Percentiles rank a stretch among this genome's conserved stretches.
Conservation (phyloP, 129 eudicot genomes). For the Silybum marianum region DNA sequence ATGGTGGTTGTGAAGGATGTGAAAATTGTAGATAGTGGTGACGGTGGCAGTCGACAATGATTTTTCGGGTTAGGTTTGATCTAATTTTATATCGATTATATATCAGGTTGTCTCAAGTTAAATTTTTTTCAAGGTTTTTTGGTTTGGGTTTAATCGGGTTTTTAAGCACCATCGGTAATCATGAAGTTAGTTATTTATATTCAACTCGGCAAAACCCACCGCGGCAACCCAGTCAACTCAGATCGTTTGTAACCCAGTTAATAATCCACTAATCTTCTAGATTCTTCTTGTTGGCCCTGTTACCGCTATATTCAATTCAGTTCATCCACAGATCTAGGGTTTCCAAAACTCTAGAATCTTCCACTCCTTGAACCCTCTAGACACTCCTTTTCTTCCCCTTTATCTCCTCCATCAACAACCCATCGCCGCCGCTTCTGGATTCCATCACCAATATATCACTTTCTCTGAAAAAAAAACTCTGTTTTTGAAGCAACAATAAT, state of each 20-base stretch:
- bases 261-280: conserved; percentile 17
- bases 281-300: conserved; percentile 16
- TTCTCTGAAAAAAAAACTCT: background rate
- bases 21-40: no score
- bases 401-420: conserved; percentile 19
- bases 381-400: background rate
- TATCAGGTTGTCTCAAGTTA: no score
- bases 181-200: no score
- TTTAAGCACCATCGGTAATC: no score
- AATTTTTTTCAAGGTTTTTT: no score
- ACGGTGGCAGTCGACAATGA: no score
- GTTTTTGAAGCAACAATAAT: conserved; percentile 24
- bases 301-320: background rate
- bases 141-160: no score
- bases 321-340: conserved; percentile 17
- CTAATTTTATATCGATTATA: no score
- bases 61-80: no score
- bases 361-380: conserved; percentile 33
- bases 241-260: background rate
- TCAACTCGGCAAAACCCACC: no score
- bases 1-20: no score
- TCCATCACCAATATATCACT: background rate
- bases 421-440: conserved; percentile 14
- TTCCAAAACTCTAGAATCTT: conserved; percentile 46
- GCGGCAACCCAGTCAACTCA: background rate